Percentiles rank a stretch among this genome's conserved stretches.
These are phyloP conservation scores for Candida insectorum DNA, from an alignment of 805 yeast species.

Conservation along the genomic window DNA sequence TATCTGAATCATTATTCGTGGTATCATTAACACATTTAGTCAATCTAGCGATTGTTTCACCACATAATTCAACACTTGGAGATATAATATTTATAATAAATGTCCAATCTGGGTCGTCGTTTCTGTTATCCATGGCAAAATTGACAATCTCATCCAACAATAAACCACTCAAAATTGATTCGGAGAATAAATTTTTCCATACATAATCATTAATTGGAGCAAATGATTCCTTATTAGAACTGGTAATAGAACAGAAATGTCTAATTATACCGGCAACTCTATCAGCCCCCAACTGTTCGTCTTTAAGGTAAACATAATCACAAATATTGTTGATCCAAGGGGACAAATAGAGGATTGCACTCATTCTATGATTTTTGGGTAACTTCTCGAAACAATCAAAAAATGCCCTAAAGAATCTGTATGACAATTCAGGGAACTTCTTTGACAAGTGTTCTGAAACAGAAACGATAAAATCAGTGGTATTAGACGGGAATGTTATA, in stretches of 20 bases:
- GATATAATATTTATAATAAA: constrained; percentile 60
- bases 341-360: constrained; percentile 50
- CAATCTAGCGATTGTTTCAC: constrained; percentile 57
- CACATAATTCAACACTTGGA: constrained; percentile 73
- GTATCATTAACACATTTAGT: constrained; percentile 52
- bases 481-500: constrained; percentile 66
- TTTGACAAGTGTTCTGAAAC: constrained; percentile 57
- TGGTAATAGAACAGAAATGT: constrained; percentile 57
- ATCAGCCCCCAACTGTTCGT: constrained; percentile 58
- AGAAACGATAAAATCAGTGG: constrained; percentile 55
- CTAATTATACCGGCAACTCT: constrained; percentile 59
- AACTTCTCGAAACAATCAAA: constrained; percentile 41
- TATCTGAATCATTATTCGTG: constrained; percentile 37
- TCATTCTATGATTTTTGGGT: constrained; percentile 29
- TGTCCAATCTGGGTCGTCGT: constrained; percentile 71
- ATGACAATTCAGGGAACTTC: constrained; percentile 56
- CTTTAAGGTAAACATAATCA: constrained; percentile 50
- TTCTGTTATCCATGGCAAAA: constrained; percentile 71
- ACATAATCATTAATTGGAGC: constrained; percentile 55
- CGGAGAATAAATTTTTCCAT: constrained; percentile 66
- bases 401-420: constrained; percentile 54
- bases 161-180: constrained; percentile 53
- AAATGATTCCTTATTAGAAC: constrained; percentile 44
- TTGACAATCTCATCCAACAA: constrained; percentile 72
- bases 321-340: constrained; percentile 77